Evolutionary conservation across 2,329 filamentous ascomycete genomes (phyloP).

Genomic region (Metarhizium guizhouense): DNA sequence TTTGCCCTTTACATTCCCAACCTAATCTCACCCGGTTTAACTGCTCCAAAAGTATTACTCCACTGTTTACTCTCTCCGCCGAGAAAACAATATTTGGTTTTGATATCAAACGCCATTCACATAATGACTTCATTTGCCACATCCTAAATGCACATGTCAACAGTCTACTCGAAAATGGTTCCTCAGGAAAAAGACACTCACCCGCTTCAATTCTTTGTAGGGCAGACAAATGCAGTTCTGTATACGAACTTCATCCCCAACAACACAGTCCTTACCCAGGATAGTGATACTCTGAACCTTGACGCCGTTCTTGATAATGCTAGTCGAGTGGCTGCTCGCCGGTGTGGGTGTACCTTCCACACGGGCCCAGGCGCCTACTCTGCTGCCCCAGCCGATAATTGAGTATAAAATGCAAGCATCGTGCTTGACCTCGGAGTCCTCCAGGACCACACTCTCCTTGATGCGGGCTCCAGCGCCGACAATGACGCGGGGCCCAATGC

Average conservation of each 20-base stretch:
- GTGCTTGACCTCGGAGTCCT: constrained; percentile 93
- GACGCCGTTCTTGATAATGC: constrained; percentile 93
- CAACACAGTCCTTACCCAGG: constrained; percentile 87
- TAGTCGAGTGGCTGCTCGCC: constrained; percentile 80
- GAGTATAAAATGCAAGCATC: constrained; percentile 92
- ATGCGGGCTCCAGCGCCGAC: constrained; percentile 83
- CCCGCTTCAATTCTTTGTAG: constrained; percentile 95
- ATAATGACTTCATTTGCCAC: constrained; percentile 86
- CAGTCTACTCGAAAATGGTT: constrained; percentile 15
- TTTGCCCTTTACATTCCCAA: too few relatives aligned
- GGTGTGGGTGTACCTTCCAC: constrained; percentile 92
- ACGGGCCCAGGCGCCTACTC: constrained; percentile 93
- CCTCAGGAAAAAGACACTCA: constrained; percentile 35
- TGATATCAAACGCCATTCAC: constrained; percentile 32
- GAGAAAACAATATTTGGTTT: too few relatives aligned
- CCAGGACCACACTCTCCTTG: constrained; percentile 93
- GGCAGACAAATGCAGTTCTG: constrained; percentile 98
- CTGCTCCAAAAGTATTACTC: too few relatives aligned
- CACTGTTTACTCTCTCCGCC: too few relatives aligned
- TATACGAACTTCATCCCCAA: constrained; percentile 88
- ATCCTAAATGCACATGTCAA: constrained; percentile 44
- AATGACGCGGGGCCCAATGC: constrained; percentile 78
- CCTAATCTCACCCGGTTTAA: too few relatives aligned
- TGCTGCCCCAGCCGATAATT: constrained; percentile 95
- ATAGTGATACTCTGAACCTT: constrained; percentile 99